Percentiles rank a stretch among this genome's conserved stretches.
Conservation (phyloP, 1,284 basidiomycete genomes). For the Puccinia novopanici region DNA sequence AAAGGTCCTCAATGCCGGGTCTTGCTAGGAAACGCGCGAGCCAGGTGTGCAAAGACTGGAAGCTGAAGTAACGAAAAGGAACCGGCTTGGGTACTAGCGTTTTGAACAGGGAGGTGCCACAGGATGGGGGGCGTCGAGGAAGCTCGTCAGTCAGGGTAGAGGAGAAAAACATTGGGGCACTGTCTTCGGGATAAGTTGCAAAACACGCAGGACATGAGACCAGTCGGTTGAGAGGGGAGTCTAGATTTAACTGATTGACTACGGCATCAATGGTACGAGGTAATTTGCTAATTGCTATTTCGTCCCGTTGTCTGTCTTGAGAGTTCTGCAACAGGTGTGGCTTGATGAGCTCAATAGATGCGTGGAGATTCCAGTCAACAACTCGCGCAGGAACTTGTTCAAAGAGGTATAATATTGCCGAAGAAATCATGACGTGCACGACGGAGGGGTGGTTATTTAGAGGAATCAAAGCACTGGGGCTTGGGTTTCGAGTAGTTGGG, state of each 20-base stretch:
- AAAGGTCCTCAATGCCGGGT: slow-evolving; percentile 13
- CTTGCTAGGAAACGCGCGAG: background rate
- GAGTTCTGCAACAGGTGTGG: background rate
- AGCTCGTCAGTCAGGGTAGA: slow-evolving; percentile 12
- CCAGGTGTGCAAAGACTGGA: background rate
- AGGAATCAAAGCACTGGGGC: too few species aligned
- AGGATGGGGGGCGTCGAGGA: background rate
- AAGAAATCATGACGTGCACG: background rate
- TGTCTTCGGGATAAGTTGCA: background rate
- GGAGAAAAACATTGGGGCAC: background rate
- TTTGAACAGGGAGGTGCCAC: background rate
- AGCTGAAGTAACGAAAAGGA: background rate
- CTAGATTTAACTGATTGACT: background rate
- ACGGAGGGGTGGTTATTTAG: background rate
- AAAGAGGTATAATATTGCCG: background rate
- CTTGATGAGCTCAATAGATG: background rate
- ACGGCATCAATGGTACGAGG: background rate
- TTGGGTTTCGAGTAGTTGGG: background rate
- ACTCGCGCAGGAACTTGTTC: background rate
- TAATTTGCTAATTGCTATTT: background rate
- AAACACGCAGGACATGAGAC: background rate
- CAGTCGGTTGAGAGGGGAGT: background rate
- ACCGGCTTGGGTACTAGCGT: background rate
- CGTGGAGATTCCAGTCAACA: background rate
- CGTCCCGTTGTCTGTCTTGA: background rate